Conservation (phyloP, 352 stramenopile species). For the Phytophthora aleatoria region DNA sequence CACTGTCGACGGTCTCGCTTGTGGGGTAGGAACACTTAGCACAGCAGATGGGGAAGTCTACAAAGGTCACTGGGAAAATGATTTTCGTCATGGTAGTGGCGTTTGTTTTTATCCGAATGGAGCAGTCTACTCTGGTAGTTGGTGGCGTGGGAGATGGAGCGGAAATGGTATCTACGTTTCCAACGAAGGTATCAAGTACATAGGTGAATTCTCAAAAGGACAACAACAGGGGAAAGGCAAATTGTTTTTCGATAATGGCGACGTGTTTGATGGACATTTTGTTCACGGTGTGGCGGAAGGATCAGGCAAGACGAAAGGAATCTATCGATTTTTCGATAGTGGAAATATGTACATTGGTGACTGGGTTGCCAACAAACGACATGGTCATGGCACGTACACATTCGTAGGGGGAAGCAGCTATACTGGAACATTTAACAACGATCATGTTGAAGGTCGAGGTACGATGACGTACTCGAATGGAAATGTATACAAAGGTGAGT, state of each 20-base stretch:
- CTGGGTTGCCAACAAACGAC: constrained; percentile 66
- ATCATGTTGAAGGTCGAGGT: constrained; percentile 78
- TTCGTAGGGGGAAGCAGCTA: constrained; percentile 68
- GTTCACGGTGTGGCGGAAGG: constrained; percentile 54
- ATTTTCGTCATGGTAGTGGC: constrained; percentile 66
- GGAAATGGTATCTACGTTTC: constrained; percentile 72
- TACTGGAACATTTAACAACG: constrained; percentile 55
- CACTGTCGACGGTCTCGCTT: constrained; percentile 62
- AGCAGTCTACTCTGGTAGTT: constrained; percentile 72
- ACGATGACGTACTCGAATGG: constrained; percentile 87
- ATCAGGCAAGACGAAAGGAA: constrained; percentile 53
- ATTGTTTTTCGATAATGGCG: constrained; percentile 76
- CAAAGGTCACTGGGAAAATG: constrained; percentile 75
- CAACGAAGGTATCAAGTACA: constrained; percentile 69
- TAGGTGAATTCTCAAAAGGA: constrained; percentile 62
- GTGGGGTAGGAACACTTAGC: constrained; percentile 80
- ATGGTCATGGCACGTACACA: constrained; percentile 74
- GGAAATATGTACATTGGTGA: constrained; percentile 74
- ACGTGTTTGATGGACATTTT: constrained; percentile 79
- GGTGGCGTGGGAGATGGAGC: constrained; percentile 63
- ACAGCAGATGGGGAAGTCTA: constrained; percentile 90
- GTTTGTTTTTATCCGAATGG: constrained; percentile 83
- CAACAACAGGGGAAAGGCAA: constrained; percentile 71
- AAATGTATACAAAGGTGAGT: constrained; percentile 77
- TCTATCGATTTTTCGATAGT: constrained; percentile 67